phyloP scores from a whole-genome alignment of 1,284 basidiomycete genomes.

The Moesziomyces parantarcticus region DNA sequence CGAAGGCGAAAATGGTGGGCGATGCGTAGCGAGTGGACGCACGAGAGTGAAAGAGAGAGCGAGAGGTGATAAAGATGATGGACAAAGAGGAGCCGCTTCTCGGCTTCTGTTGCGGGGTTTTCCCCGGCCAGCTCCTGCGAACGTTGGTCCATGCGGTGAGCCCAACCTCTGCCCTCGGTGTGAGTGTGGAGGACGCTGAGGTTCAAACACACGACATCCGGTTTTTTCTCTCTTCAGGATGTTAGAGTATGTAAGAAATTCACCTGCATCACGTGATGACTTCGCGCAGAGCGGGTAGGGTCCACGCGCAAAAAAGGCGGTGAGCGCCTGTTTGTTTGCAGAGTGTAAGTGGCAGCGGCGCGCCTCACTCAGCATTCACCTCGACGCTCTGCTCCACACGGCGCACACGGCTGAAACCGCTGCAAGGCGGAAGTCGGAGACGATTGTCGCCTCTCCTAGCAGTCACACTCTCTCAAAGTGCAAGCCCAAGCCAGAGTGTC shows the following conservation, averaged over 20 bases:
- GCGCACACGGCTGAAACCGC: background rate
- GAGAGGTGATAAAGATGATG: background rate
- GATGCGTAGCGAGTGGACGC: conserved; percentile 4
- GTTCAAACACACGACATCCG: conserved; percentile 24
- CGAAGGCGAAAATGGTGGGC: conserved; percentile 52
- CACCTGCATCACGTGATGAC: conserved; percentile 21
- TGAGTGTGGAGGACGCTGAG: conserved; percentile 14
- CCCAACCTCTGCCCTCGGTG: background rate
- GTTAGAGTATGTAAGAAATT: background rate
- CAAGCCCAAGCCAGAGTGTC: too few species aligned
- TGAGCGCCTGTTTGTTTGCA: conserved; percentile 4
- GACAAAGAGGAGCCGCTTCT: background rate
- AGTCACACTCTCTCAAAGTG: too few species aligned
- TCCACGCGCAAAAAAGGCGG: conserved; percentile 8
- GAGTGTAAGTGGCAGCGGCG: background rate
- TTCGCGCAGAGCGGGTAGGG: conserved; percentile 6
- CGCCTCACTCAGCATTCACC: background rate
- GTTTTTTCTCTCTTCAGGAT: conserved; percentile 2
- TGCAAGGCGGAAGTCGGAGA: conserved; percentile 14
- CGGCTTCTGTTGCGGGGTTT: background rate
- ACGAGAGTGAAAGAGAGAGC: background rate
- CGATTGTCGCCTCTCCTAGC: too few species aligned
- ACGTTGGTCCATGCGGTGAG: conserved; percentile 23
- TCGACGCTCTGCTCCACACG: background rate
- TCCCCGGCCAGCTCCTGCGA: conserved; percentile 15